Evolutionary conservation across 768 basidiomycete genomes (phyloP).

Genomic region (Tulasnella sp.): DNA sequence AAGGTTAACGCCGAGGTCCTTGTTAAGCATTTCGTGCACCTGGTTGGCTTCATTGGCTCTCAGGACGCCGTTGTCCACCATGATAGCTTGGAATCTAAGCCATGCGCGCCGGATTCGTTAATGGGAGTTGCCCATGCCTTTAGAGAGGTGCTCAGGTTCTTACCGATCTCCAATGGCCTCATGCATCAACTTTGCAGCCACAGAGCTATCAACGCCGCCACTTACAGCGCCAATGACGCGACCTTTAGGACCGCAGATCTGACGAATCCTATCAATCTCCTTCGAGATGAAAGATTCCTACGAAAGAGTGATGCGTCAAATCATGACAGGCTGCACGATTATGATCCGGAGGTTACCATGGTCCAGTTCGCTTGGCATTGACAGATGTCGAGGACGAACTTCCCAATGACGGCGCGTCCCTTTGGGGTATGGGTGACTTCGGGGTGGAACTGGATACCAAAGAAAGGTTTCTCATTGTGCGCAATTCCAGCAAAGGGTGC

Average conservation of each 20-base stretch:
- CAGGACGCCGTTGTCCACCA: conserved; percentile 98
- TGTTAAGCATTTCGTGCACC: conserved; percentile 89
- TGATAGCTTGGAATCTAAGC: conserved; percentile 94
- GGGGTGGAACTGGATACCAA: conserved; percentile 98
- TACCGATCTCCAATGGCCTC: conserved; percentile 97
- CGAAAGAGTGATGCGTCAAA: conserved; percentile 9
- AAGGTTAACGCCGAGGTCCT: conserved; percentile 91
- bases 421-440: conserved; percentile 93
- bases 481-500: conserved; percentile 93
- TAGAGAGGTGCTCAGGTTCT: conserved; percentile 26
- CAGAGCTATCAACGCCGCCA: conserved; percentile 96
- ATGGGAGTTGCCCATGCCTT: background rate
- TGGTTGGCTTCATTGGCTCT: conserved; percentile 86
- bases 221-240: conserved; percentile 97
- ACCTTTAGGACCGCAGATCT: conserved; percentile 89
- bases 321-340: background rate
- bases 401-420: conserved; percentile 83
- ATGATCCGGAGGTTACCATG: conserved; percentile 55
- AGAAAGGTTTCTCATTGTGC: conserved; percentile 82
- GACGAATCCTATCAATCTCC: conserved; percentile 87
- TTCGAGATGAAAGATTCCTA: conserved; percentile 98
- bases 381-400: conserved; percentile 82
- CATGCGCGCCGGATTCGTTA: conserved; percentile 8
- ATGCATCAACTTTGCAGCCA: conserved; percentile 98
- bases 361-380: conserved; percentile 82